Evolutionary conservation across 2,329 filamentous ascomycete genomes (phyloP).

Genomic region (Dothiorella sarmentorum): DNA sequence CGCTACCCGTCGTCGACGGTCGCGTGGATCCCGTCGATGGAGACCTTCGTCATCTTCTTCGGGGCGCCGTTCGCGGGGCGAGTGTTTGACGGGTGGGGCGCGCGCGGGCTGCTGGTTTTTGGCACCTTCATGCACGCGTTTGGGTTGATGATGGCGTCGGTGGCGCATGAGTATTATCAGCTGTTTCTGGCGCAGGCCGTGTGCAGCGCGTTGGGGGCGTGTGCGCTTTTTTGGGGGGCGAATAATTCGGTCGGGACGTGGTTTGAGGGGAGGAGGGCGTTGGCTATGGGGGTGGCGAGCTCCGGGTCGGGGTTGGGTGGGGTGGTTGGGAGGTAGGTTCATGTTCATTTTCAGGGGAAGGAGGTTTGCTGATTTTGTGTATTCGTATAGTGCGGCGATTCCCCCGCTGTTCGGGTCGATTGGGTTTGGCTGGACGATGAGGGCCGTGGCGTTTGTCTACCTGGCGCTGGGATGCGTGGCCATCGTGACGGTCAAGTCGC

Average conservation of each 20-base stretch:
- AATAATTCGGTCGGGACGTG: conserved; percentile 43
- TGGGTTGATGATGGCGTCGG: conserved; percentile 41
- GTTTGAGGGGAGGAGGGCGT: conserved; percentile 41
- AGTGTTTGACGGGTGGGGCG: conserved; percentile 60
- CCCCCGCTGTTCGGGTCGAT: no score
- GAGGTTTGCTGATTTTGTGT: no score
- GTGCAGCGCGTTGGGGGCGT: conserved; percentile 43
- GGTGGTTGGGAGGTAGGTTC: conserved; percentile 51
- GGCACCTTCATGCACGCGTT: conserved; percentile 37
- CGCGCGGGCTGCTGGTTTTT: conserved; percentile 41
- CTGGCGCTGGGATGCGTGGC: conserved; percentile 41
- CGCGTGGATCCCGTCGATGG: conserved; percentile 43
- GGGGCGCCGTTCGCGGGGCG: conserved; percentile 59
- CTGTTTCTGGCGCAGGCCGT: conserved; percentile 46
- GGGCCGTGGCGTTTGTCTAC: conserved; percentile 61
- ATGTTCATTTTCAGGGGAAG: no score
- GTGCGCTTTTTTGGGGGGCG: conserved; percentile 41
- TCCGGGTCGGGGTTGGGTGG: conserved; percentile 41
- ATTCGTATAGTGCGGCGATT: no score
- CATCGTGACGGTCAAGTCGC: conserved; percentile 48
- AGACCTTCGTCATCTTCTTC: conserved; percentile 48
- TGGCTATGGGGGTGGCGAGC: conserved; percentile 44
- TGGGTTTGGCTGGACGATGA: conserved; percentile 60
- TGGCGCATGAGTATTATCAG: conserved; percentile 43
- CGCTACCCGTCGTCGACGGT: conserved; percentile 35